A percentile compares a stretch with the other conserved stretches of the same genome.
Evolutionary conservation across 148 eudicot species (phyloP).

Genomic region (Chenopodium album): DNA sequence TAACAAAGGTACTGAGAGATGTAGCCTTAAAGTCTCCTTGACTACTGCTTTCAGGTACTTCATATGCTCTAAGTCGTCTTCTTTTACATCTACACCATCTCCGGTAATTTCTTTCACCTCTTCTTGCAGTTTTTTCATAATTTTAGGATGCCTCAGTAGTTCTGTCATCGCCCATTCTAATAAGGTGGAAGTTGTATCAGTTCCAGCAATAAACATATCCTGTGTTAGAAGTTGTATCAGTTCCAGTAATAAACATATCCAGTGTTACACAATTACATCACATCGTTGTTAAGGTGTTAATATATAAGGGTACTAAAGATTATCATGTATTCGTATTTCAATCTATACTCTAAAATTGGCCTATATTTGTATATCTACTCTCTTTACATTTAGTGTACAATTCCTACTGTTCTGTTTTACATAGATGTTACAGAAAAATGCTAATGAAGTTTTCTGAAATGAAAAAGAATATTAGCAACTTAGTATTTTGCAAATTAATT

Average conservation of each 20-base stretch:
- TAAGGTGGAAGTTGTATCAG: slow-evolving; percentile 38
- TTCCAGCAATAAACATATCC: slow-evolving; percentile 53
- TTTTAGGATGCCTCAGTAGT: slow-evolving; percentile 37
- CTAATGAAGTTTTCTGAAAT: too few species aligned
- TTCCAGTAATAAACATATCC: slow-evolving; percentile 53
- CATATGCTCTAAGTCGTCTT: slow-evolving; percentile 36
- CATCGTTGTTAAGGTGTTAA: background rate
- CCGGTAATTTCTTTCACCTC: background rate
- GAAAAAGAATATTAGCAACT: too few species aligned
- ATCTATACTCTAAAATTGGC: too few species aligned
- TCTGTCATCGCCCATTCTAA: slow-evolving; percentile 57
- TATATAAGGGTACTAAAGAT: too few species aligned
- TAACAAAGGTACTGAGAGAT: slow-evolving; percentile 34
- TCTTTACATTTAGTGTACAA: too few species aligned
- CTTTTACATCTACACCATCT: background rate
- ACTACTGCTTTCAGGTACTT: slow-evolving; percentile 38
- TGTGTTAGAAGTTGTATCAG: slow-evolving; percentile 40
- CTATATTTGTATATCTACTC: too few species aligned
- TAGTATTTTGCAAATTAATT: too few species aligned
- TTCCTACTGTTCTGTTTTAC: too few species aligned
- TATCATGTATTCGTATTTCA: too few species aligned
- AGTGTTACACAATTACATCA: slow-evolving; percentile 8
- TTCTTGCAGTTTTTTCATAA: slow-evolving; percentile 31
- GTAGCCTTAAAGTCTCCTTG: slow-evolving; percentile 35
- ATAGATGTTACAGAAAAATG: too few species aligned